Evolutionary conservation across 2,329 filamentous ascomycete genomes (phyloP).

Genomic region (Dryadomyces quercivorus): DNA sequence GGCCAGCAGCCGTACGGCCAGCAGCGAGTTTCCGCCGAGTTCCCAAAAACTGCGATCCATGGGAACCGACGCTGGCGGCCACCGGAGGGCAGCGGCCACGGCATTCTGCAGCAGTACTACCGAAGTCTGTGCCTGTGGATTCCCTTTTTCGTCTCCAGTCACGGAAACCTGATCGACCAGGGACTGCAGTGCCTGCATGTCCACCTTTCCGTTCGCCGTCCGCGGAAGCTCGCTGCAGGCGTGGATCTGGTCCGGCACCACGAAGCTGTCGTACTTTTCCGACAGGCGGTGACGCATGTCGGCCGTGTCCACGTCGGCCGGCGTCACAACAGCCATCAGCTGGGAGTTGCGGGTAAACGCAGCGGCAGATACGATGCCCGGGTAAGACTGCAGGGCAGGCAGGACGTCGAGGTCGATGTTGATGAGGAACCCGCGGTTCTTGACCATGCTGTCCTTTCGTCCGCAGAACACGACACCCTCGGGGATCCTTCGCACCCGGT

Average conservation of each 20-base stretch:
- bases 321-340: conserved; percentile 12
- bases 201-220: conserved; percentile 30
- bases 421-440: conserved; percentile 23
- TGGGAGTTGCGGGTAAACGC: conserved; percentile 11
- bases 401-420: conserved; percentile 22
- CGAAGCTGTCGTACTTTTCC: background rate
- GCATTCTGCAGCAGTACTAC: background rate
- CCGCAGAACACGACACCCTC: conserved; percentile 16
- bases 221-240: background rate
- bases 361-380: conserved; percentile 10
- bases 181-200: conserved; percentile 26
- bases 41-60: background rate
- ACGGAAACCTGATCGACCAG: background rate
- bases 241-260: background rate
- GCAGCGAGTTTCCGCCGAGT: background rate
- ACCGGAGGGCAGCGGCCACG: background rate
- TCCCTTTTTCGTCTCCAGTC: too few relatives aligned
- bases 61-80: background rate
- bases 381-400: conserved; percentile 12
- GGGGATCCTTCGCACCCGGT: background rate
- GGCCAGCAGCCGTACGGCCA: background rate
- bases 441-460: conserved; percentile 18
- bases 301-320: background rate
- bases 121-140: too few relatives aligned
- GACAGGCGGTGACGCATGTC: background rate